Conservation (phyloP, 352 stramenopile species). For the Peronospora tabacina region DNA sequence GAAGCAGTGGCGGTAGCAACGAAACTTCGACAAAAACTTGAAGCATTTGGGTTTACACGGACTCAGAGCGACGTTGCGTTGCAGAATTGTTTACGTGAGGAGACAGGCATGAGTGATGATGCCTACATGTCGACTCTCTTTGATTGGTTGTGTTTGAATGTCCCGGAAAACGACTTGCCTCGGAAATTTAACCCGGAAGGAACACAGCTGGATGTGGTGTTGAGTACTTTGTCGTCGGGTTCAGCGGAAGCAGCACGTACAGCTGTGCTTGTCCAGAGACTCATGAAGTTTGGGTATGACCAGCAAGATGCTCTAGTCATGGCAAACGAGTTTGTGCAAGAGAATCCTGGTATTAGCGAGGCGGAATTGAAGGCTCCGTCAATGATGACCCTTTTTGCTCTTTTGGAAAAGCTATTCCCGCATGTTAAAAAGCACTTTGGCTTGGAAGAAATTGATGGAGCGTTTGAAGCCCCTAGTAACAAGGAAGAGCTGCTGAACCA, state of each 20-base stretch:
- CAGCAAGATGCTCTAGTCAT: constrained; percentile 41
- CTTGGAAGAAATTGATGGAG: constrained; percentile 17
- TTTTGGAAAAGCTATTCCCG: constrained; percentile 38
- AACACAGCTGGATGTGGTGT: constrained; percentile 85
- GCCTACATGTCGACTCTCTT: constrained; percentile 32
- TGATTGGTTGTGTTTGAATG: constrained; percentile 79
- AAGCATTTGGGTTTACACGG: constrained; percentile 46
- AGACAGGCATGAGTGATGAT: constrained; percentile 22
- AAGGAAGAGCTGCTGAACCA: constrained; percentile 40
- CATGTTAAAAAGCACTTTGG: constrained; percentile 38
- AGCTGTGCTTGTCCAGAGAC: constrained; percentile 46
- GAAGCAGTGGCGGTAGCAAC: constrained; percentile 15
- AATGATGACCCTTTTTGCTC: constrained; percentile 27
- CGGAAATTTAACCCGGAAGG: constrained; percentile 83
- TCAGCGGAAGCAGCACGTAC: constrained; percentile 16
- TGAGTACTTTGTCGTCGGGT: constrained; percentile 17
- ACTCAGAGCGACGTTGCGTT: constrained; percentile 49
- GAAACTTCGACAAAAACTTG: constrained; percentile 30
- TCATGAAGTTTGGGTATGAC: constrained; percentile 79
- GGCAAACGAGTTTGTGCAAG: constrained; percentile 35
- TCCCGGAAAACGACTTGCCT: constrained; percentile 63
- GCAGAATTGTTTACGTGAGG: constrained; percentile 10
- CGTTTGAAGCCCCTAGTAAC: constrained; percentile 12
- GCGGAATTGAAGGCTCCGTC: constrained; percentile 30
- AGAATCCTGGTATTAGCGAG: constrained; percentile 23